Evolutionary conservation across 2,329 filamentous ascomycete genomes (phyloP), one percentile per base, ranked within the genome.

Genomic region (Ophiostoma ips): DNA sequence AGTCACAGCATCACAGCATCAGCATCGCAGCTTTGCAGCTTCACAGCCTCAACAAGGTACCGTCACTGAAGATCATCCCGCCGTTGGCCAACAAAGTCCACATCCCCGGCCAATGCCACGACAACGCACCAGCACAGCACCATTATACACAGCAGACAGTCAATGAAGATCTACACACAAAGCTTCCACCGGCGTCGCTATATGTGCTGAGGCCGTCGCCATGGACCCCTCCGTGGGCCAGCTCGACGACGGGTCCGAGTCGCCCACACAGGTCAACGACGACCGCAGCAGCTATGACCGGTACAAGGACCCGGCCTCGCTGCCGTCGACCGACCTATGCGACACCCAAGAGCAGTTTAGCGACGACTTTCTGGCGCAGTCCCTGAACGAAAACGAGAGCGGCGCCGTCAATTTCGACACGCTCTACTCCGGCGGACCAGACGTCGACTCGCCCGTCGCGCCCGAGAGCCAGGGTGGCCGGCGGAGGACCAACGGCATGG

Each of bases 251-350:
- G 44, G 61, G n/a, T 74, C 72, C 11, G 69, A 71, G 50, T 75
- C 74, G 10, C 71, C 71, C 1, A 79, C 76, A 1, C 76, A 79
- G 60, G 64, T 69, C 52, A 79, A 79, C 55, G 68, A 71, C 41
- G 73, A 68, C 44, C 71, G 75, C 35, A 76, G 76, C 61, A 76
- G 76, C 61, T 79, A 79, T 56, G 69, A 71, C 8, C 63, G 67
- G 55, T 66, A 71, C 61, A 53, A 56, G 16, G 45, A 43, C 15
- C 40, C 54, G 13, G 38, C 48, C 3, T 51, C 51, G 49, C 21
- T 55, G 16, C 49, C 49, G n/a, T 18, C 44, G 8, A 49, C 48
- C 54, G 53, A 2, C 48, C 50, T 49, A 41, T 37, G 48, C 52
- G 21, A 51, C 50, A 53, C 48, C 3, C 48, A 50, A 24, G 51